Conservation (phyloP, 2,329 filamentous ascomycete species). For the Aspergillus fumigatus region DNA sequence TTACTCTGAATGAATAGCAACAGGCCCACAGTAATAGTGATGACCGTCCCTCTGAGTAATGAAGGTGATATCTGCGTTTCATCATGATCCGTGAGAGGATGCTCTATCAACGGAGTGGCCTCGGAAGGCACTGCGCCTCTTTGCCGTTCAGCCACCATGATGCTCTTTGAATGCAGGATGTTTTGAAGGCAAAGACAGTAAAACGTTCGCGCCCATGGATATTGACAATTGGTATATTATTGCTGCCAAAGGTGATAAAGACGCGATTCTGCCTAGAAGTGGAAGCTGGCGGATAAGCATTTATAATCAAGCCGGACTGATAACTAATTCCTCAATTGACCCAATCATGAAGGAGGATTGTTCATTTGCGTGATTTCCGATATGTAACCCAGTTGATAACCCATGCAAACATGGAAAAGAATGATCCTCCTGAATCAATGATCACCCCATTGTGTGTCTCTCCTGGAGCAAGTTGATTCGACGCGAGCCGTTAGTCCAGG, state of each 20-base stretch:
- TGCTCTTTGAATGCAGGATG: neutral
- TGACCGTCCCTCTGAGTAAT: constrained; percentile 8
- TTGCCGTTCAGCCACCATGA: constrained; percentile 5
- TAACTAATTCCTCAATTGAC: neutral
- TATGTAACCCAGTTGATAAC: neutral
- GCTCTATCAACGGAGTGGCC: constrained; percentile 12
- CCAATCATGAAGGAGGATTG: neutral
- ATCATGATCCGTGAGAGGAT: neutral
- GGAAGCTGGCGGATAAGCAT: neutral
- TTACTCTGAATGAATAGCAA: constrained; percentile 17
- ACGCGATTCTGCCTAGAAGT: neutral
- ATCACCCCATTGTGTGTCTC: neutral
- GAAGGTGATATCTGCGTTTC: constrained; percentile 3
- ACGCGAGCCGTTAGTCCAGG: neutral
- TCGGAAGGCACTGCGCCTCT: constrained; percentile 10
- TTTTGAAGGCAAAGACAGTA: neutral
- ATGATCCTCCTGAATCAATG: neutral
- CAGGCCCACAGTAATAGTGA: constrained; percentile 11
- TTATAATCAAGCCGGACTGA: neutral
- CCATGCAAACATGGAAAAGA: neutral
- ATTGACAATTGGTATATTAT: neutral
- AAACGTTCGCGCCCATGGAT: neutral
- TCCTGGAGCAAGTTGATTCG: neutral
- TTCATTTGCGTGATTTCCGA: neutral
- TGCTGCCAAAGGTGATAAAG: neutral